Conservation (phyloP, 176 grass and related monocot species). For the Chloris gayana region DNA sequence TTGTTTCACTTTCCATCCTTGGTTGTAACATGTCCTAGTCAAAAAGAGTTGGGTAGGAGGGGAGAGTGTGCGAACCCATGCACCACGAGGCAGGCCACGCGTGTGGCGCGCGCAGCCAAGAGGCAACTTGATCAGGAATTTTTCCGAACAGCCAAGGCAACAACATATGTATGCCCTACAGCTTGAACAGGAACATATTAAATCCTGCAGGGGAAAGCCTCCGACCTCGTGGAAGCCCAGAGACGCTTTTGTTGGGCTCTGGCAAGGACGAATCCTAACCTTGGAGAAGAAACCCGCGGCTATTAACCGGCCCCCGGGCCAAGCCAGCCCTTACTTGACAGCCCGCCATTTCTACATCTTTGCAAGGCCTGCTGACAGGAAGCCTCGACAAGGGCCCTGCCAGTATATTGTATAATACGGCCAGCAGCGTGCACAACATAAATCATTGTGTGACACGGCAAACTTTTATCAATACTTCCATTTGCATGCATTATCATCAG, state of each 20-base stretch:
- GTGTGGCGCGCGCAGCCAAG: slow-evolving; percentile 22
- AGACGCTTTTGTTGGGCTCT: not conserved
- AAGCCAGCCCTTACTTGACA: not conserved
- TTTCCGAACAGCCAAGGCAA: not conserved
- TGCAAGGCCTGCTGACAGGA: too few relatives aligned
- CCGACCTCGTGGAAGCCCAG: not conserved
- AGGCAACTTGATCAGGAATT: not conserved
- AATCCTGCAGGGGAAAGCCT: not conserved
- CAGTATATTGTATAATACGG: too few relatives aligned
- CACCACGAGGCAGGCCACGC: slow-evolving; percentile 21
- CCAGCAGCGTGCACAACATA: too few relatives aligned
- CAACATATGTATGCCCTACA: not conserved
- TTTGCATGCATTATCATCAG: too few relatives aligned
- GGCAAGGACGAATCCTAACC: not conserved
- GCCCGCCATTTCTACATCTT: not conserved
- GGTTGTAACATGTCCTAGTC: too few relatives aligned
- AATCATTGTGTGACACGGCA: too few relatives aligned
- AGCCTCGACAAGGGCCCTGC: too few relatives aligned
- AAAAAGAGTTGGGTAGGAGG: slow-evolving; percentile 16
- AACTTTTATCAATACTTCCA: too few relatives aligned
- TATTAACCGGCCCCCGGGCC: not conserved
- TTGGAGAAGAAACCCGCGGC: not conserved
- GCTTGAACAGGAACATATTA: not conserved
- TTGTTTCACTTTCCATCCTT: too few relatives aligned
- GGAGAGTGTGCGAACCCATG: not conserved